phyloP scores from a whole-genome alignment of 768 basidiomycete genomes.

The Boletus subcaerulescens region DNA sequence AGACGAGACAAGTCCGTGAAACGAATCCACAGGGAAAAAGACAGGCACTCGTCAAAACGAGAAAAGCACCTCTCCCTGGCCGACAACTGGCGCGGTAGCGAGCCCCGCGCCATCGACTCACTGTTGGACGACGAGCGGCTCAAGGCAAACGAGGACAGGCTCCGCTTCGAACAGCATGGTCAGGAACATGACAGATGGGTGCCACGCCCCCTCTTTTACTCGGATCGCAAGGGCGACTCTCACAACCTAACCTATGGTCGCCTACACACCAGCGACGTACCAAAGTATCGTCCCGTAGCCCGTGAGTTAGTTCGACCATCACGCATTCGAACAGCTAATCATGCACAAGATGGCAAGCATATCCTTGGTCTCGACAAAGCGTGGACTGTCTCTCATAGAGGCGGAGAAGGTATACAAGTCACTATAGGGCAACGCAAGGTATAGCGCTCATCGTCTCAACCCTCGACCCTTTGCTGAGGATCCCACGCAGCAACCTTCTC shows the following conservation, averaged over 20 bases:
- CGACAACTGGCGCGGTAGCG: slow-evolving; percentile 23
- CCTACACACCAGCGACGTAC: slow-evolving; percentile 57
- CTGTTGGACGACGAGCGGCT: slow-evolving; percentile 30
- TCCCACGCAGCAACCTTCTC: slow-evolving; percentile 39
- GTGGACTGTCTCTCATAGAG: slow-evolving; percentile 49
- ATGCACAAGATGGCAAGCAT: slow-evolving; percentile 43
- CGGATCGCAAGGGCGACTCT: slow-evolving; percentile 64
- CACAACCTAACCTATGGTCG: slow-evolving; percentile 69
- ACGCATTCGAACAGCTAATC: slow-evolving; percentile 44
- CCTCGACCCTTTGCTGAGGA: slow-evolving; percentile 2
- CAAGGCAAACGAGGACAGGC: slow-evolving; percentile 36
- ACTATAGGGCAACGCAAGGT: slow-evolving; percentile 47
- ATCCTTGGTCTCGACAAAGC: slow-evolving; percentile 59
- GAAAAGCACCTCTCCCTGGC: slow-evolving; percentile 29
- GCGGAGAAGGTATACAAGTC: slow-evolving; percentile 63
- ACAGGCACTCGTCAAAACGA: slow-evolving; percentile 29
- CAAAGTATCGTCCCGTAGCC: slow-evolving; percentile 58
- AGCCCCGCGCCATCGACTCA: slow-evolving; percentile 8
- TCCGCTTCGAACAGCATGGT: slow-evolving; percentile 17
- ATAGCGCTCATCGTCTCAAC: background rate
- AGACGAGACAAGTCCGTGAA: slow-evolving; percentile 22
- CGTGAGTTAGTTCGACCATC: slow-evolving; percentile 40
- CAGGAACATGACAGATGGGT: slow-evolving; percentile 24
- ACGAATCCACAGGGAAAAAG: slow-evolving; percentile 26
- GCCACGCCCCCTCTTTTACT: slow-evolving; percentile 46